Evolutionary conservation across 148 eudicot species (phyloP).

Genomic region (Spergularia marina): DNA sequence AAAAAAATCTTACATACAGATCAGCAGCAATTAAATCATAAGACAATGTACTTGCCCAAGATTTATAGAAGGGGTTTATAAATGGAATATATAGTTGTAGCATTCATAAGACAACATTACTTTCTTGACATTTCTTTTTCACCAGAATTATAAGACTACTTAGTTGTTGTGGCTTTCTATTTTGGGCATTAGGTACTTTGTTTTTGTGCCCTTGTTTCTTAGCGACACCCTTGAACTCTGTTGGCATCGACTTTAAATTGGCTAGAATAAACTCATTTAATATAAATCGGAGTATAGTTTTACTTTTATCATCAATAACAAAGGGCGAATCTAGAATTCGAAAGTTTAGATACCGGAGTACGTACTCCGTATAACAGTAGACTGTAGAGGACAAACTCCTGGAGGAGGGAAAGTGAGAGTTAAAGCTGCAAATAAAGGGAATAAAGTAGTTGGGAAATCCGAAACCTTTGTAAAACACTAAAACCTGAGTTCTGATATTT

Average conservation of each 20-base stretch:
- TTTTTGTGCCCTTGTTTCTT: neutral
- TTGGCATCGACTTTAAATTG: no score
- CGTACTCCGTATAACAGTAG: no score
- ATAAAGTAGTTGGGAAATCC: slow-evolving; percentile 24
- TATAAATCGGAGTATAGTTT: no score
- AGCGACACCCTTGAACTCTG: no score
- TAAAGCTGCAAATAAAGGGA: slow-evolving; percentile 13
- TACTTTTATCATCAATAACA: no score
- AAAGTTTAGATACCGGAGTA: no score
- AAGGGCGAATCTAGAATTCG: no score
- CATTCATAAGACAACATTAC: neutral
- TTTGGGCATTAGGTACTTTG: neutral
- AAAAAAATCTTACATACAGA: slow-evolving; percentile 17
- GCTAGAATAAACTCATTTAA: no score
- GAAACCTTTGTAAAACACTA: slow-evolving; percentile 11
- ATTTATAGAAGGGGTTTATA: neutral
- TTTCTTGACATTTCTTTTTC: no score
- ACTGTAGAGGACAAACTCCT: no score
- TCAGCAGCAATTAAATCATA: slow-evolving; percentile 11
- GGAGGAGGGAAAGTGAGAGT: neutral
- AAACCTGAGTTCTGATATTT: neutral
- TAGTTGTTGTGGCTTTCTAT: slow-evolving; percentile 3
- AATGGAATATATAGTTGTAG: slow-evolving; percentile 12
- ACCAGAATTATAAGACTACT: neutral
- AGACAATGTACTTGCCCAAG: neutral